Base-by-base conservation (phyloP, 352 stramenopile species). In the Elongisporangium prolatum region DNA sequence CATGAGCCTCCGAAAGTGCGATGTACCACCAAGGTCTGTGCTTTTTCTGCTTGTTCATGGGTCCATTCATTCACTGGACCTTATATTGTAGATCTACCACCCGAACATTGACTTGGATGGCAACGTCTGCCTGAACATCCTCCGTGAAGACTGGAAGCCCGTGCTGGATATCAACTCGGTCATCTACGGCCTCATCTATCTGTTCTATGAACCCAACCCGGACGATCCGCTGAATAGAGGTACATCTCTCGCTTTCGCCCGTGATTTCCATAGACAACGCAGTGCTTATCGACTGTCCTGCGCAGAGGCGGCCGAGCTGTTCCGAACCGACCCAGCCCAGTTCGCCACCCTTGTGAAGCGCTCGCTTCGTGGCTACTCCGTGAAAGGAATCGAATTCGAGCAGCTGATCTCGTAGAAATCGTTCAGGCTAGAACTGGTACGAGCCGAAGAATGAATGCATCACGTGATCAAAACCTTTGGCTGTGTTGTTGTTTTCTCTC, bases 121-220 rank as follows among this genome's bases (percentile, higher is more conserved):
- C 44, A 99, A 99, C 61, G 97, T 99, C 59, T 99, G 97, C 77
- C 75, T 99, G 34, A 98, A 98, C 75, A 98, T 98, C 64, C 74
- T 99, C 53, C 86, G 96, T 48, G 96, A 99, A 67, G 97, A 99
- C 87, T 99, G 97, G 97, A 98, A 99, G 70, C 96, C 82, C 18
- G 96, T 99, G 51, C 76, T 99, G 62, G 97, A 99, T 78, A 99
- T 99, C 72, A 99, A 99, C 77, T 95, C 96, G 20, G 96, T 99
- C 67, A 99, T 99, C 74, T 99, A 99, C 77, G 96, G 97, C 50
- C 75, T 99, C 49, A 99, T 99, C 80, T 99, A 99, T 72, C 78
- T 99, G 48, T 99, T 99, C 79, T 99, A 99, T 75, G 97, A 99
- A 71, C 97, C 97, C 38, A 99, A 99, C 80, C 96, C 97, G 22